These are phyloP conservation scores for Limnomonas spitsbergensis DNA, from an alignment of 139 green algal genomes.

Conservation along the genomic window DNA sequence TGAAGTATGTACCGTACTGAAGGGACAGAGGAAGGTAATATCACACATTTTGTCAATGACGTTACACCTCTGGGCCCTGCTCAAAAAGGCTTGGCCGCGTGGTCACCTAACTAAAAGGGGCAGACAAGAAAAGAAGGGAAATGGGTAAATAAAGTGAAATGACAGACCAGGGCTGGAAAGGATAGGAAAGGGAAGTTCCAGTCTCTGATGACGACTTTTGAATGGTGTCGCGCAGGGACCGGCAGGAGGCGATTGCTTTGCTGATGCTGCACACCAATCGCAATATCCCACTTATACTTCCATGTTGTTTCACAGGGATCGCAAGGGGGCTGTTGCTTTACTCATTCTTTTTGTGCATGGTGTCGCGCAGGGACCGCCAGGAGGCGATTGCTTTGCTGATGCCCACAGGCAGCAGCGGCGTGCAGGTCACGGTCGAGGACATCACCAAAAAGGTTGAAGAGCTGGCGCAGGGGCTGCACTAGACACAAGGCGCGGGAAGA, in stretches of 20 bases:
- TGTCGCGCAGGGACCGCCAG: not conserved
- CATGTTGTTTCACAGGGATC: not conserved
- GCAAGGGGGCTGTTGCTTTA: not conserved
- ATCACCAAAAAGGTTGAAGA: conserved; percentile 68
- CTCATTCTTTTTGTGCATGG: not conserved
- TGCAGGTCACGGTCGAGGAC: conserved; percentile 37
- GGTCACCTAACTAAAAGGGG: too few species aligned
- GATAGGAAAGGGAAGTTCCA: too few species aligned
- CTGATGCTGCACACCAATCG: not conserved
- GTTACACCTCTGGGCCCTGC: too few species aligned
- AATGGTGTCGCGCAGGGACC: not conserved
- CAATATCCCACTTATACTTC: not conserved
- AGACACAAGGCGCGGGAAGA: too few species aligned
- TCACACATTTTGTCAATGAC: too few species aligned
- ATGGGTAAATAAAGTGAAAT: too few species aligned
- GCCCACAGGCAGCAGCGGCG: not conserved
- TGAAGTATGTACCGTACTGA: too few species aligned
- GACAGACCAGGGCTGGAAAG: too few species aligned
- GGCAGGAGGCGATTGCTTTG: not conserved
- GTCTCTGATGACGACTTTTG: too few species aligned
- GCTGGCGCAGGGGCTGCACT: conserved; percentile 66
- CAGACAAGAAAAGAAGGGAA: too few species aligned
- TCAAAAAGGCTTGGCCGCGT: too few species aligned
- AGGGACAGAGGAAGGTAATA: too few species aligned
- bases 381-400: not conserved